Percentiles rank a stretch among this genome's conserved stretches.
phyloP scores from a whole-genome alignment of 176 grass and related monocot genomes.

The Oryza punctata region DNA sequence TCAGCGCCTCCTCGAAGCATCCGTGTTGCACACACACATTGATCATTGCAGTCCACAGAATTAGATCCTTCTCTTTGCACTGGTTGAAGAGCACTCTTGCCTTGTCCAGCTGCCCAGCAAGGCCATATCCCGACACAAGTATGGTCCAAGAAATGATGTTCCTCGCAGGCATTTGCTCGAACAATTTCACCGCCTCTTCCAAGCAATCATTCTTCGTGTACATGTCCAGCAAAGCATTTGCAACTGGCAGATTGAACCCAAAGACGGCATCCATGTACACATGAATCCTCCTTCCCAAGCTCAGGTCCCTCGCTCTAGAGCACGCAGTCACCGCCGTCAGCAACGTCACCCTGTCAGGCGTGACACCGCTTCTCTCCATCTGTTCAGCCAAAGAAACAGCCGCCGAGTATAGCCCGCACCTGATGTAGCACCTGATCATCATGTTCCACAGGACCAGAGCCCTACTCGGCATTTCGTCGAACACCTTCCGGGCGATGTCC shows the following conservation, averaged over 20 bases:
- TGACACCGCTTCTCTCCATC: conserved; percentile 45
- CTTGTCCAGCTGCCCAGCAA: conserved; percentile 47
- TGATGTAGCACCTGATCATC: conserved; percentile 60
- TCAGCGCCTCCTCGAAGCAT: conserved; percentile 58
- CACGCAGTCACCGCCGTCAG: conserved; percentile 52
- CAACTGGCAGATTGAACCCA: conserved; percentile 52
- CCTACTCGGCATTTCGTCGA: conserved; percentile 56
- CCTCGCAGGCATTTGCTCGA: conserved; percentile 43
- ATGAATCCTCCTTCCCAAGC: conserved; percentile 63
- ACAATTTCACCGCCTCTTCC: conserved; percentile 49
- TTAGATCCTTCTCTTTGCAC: conserved; percentile 58
- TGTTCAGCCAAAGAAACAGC: conserved; percentile 42
- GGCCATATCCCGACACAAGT: conserved; percentile 51
- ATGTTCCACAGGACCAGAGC: conserved; percentile 58
- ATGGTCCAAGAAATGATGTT: conserved; percentile 74
- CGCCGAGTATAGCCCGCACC: conserved; percentile 31
- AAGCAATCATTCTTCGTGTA: conserved; percentile 59
- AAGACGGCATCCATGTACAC: conserved; percentile 43
- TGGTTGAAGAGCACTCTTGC: conserved; percentile 59
- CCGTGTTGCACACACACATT: conserved; percentile 57
- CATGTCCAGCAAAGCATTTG: conserved; percentile 70
- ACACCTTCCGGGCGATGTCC: conserved; percentile 42
- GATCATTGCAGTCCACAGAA: conserved; percentile 73
- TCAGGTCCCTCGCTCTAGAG: conserved; percentile 43
- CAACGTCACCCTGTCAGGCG: conserved; percentile 47